Evolutionary conservation across 805 yeast species (phyloP), one percentile per base, ranked within the genome.

Genomic region (Metschnikowia amazonensis): DNA sequence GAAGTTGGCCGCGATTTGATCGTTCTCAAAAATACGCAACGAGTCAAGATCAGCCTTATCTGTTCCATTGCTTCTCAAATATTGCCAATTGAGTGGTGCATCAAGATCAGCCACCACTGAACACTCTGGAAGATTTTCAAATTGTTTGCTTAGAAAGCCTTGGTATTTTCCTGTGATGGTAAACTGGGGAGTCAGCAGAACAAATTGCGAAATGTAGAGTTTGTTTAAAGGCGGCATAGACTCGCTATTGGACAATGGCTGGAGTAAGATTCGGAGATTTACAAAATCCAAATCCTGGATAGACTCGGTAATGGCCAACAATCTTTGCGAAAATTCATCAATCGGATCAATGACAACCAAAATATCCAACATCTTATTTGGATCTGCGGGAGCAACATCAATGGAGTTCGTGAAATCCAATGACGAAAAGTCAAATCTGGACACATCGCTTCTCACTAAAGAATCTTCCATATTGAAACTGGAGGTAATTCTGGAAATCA

Each of bases 261-360:
- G 77, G 24, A 89, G 53, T 4, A 79, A 55, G 0, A 89, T 64
- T 17, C 73, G 71, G 4, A 82, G 57, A 17, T 78, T 76, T 3
- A 85, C 72, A 53, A 76, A 80, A 1, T 77, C 64, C 23, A 81
- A 56, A 20, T 67, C 61, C 27, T 63, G 60, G 7, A 84, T 50
- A 0, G 77, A 53, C 3, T 60, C 53, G 3, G 64, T 58, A 14
- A 85, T 59, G 0, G 84, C 66, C 0, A 84, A 53, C 7, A 81
- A 56, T 40, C 76, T 78, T 56, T 88, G 98, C 0, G 95, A 76
- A 13, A 67, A 56, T 53, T 85, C 90, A 47, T 78, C 76, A 1
- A 81, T 62, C 1, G 98, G 97, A 60, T 94, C 89, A 32, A 87
- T 57, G 1, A 86, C 63, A 0, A 86, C 67, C 4, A 78, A 62